Percentiles rank a stretch among this genome's conserved stretches.
Evolutionary conservation across 2,329 filamentous ascomycete species (phyloP).

Genomic region (Fusarium verrucosum): DNA sequence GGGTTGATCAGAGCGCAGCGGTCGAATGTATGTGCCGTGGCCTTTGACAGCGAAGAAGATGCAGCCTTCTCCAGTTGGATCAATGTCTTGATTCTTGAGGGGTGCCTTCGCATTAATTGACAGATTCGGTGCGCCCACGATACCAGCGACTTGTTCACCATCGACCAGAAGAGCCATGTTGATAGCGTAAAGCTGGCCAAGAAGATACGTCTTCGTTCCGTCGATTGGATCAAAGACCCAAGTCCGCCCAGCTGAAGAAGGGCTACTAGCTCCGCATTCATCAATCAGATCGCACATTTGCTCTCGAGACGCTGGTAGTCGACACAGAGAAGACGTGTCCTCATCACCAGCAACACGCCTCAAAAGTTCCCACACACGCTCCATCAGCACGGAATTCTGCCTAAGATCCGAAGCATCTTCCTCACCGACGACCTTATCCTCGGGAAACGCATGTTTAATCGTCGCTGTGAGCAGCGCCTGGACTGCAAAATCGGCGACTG

Average conservation of each 20-base stretch:
- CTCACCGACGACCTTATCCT: conserved; percentile 64
- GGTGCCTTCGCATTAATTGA: conserved; percentile 51
- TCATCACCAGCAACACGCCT: conserved; percentile 44
- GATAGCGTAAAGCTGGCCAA: conserved; percentile 65
- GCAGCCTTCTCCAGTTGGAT: conserved; percentile 56
- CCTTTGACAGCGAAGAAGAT: conserved; percentile 61
- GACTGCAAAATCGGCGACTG: conserved; percentile 67
- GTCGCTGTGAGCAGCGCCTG: conserved; percentile 64
- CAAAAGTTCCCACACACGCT: conserved; percentile 60
- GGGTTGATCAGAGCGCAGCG: conserved; percentile 46
- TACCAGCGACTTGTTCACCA: conserved; percentile 59
- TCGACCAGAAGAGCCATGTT: conserved; percentile 64
- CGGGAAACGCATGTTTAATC: conserved; percentile 60
- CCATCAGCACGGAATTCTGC: conserved; percentile 53
- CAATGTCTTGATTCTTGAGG: conserved; percentile 56
- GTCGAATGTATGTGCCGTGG: conserved; percentile 59
- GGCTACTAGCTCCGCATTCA: conserved; percentile 56
- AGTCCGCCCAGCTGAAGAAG: conserved; percentile 52
- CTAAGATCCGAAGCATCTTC: conserved; percentile 62
- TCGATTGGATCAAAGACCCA: conserved; percentile 72
- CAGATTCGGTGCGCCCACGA: conserved; percentile 60
- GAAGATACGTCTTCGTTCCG: conserved; percentile 66
- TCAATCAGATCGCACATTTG: conserved; percentile 64
- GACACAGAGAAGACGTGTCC: conserved; percentile 41
- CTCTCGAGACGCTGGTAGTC: conserved; percentile 52